A percentile compares a stretch with the other conserved stretches of the same genome.
Conservation (phyloP, 345 rosid species). For the Syzygium aromaticum region DNA sequence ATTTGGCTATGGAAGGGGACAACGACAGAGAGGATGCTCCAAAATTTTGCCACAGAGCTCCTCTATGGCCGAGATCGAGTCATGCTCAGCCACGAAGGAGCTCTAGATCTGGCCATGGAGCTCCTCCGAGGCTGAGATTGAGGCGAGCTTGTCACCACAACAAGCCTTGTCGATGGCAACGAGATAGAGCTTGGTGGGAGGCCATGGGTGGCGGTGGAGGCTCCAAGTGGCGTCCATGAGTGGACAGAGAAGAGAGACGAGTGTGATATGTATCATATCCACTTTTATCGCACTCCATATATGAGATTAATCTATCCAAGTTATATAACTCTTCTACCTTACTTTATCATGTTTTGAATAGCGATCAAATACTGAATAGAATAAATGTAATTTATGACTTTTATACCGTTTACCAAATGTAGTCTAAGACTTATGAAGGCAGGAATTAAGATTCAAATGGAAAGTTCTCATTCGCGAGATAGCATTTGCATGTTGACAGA, state of each 20-base stretch:
- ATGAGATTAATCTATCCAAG: not conserved
- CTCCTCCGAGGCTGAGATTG: not conserved
- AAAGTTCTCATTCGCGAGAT: not conserved
- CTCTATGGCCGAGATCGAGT: not conserved
- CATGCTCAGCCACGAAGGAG: not conserved
- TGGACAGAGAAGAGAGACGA: not conserved
- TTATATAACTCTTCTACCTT: not conserved
- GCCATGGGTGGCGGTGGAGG: not conserved
- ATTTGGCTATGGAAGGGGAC: not conserved
- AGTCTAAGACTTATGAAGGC: rapidly evolving
- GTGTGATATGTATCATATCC: not conserved
- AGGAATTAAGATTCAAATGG: not conserved
- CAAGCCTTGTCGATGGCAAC: not conserved
- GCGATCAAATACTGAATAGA: rapidly evolving
- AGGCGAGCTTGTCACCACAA: not conserved
- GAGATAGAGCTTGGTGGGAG: not conserved
- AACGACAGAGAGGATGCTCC: not conserved
- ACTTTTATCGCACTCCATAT: not conserved
- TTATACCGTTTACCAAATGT: not conserved
- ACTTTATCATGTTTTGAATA: not conserved
- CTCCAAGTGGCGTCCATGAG: not conserved
- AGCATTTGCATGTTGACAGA: not conserved
- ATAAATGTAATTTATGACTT: not conserved
- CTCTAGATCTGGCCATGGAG: not conserved
- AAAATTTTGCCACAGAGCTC: not conserved